Base-by-base conservation (phyloP, 2,329 filamentous ascomycete species). In the Orbilia blumenaviensis region DNA sequence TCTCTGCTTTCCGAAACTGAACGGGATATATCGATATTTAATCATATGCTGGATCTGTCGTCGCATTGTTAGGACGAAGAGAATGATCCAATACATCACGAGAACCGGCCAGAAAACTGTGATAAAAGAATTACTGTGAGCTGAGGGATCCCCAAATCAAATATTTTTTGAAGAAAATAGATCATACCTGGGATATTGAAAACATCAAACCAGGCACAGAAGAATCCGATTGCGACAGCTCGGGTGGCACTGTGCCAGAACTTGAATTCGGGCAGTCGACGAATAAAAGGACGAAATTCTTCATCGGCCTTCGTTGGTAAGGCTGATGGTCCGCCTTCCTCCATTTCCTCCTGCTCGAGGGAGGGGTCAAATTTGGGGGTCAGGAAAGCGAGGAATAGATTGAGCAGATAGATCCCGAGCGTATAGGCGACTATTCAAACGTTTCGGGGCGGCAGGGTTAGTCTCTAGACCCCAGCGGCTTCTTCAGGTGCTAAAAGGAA, bases 21-120 rank as follows among this genome's bases (percentile, higher is more conserved):
- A 97, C 42, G 94, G 93, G 29, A 97, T 93, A 83, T 97, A 99
- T 85, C 94, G 92, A 86, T 98, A 99, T 87, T 98, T 99, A 88
- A 99, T 94, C 95, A 99, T 99, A 86, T 98, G 95, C 86, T 99
- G 95, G 81, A 99, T 99, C 86, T 99, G 95, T 87, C 95, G 92
- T 84, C 95, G 90, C 95, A 99, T 99, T 67, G 95, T 99, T 84
- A 99, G 85, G 81, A 93, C 88, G 82, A 99, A 97, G 77, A 99
- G 87, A 82, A 99, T 96, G 83, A 99, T 87, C 94, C 95, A 99
- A 86, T 99, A 99, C 84, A 99, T 92, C 78, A 99, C 93, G 83
- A 99, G 85, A 6, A 99, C 93, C 12, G 95, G 95, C 95, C 95
- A 99, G 89, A 99, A 99, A 73, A 99, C 95, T 56, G 27, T 23